Percentiles rank a stretch among this genome's conserved stretches.
Evolutionary conservation across 345 rosid genomes (phyloP).

Genomic region (Ceriops tagal): DNA sequence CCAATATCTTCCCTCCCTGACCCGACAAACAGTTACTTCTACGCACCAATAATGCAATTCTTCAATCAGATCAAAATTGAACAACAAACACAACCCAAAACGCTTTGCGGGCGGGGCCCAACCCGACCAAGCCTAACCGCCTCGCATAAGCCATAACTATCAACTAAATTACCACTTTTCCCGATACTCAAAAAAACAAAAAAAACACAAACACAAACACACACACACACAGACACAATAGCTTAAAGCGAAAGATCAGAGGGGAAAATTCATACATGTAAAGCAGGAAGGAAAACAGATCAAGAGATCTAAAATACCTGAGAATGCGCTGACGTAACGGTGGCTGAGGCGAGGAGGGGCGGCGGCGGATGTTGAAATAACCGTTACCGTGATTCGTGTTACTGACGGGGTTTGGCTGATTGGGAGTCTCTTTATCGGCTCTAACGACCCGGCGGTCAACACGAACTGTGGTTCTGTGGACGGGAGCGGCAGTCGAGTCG

Average conservation of each 20-base stretch:
- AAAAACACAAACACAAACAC: too few species aligned
- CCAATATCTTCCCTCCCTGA: too few species aligned
- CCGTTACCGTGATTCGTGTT: conserved; percentile 26
- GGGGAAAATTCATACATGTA: background rate
- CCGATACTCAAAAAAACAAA: background rate
- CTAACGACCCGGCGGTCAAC: conserved; percentile 51
- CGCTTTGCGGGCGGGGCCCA: too few species aligned
- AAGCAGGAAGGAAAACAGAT: too few species aligned
- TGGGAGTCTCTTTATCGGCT: conserved; percentile 35
- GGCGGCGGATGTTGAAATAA: conserved; percentile 54
- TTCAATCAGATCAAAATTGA: too few species aligned
- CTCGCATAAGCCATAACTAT: background rate
- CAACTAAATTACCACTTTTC: background rate
- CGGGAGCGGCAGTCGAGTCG: conserved; percentile 31
- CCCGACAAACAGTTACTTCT: too few species aligned
- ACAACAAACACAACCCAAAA: too few species aligned
- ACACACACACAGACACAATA: too few species aligned
- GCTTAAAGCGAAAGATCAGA: too few species aligned
- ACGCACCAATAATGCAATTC: too few species aligned
- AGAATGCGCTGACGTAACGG: conserved; percentile 52
- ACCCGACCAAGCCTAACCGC: background rate
- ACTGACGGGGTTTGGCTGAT: conserved; percentile 23
- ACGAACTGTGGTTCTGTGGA: conserved; percentile 47
- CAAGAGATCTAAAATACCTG: conserved; percentile 34
- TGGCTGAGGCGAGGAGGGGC: conserved; percentile 43